Evolutionary conservation across 768 basidiomycete species (phyloP).

Genomic region (Termitomyces sp.): DNA sequence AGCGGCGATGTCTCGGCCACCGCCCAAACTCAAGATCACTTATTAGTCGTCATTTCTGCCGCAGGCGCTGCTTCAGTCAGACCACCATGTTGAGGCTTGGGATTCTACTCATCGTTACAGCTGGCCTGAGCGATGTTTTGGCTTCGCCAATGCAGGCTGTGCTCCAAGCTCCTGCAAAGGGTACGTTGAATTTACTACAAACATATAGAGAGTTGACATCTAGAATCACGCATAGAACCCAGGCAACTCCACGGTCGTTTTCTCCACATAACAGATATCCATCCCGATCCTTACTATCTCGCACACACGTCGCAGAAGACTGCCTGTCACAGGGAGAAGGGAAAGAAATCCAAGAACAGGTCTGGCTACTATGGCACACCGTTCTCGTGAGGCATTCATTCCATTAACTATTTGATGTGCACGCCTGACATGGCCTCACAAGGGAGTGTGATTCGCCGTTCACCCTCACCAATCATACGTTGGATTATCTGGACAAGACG

Average conservation of each 20-base stretch:
- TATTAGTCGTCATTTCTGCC: neutral
- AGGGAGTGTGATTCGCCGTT: constrained; percentile 84
- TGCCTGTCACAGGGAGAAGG: constrained; percentile 64
- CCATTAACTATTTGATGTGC: neutral
- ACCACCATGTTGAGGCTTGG: constrained; percentile 8
- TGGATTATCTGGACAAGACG: constrained; percentile 72
- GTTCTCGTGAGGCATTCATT: constrained; percentile 45
- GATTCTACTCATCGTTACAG: constrained; percentile 19
- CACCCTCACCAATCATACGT: constrained; percentile 71
- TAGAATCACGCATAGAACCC: constrained; percentile 26
- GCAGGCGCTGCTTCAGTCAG: neutral
- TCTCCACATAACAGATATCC: constrained; percentile 80
- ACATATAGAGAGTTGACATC: neutral
- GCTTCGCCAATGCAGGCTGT: constrained; percentile 37
- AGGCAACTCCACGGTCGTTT: constrained; percentile 66
- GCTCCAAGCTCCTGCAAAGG: constrained; percentile 23
- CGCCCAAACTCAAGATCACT: neutral
- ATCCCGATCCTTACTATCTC: constrained; percentile 69
- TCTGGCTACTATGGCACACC: constrained; percentile 66
- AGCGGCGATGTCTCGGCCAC: constrained; percentile 5
- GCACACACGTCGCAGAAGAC: constrained; percentile 45
- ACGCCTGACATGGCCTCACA: neutral
- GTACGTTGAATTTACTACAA: constrained; percentile 18
- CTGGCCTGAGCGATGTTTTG: constrained; percentile 19
- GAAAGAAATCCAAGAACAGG: constrained; percentile 44